Percentiles rank a stretch among this genome's conserved stretches.
These are phyloP conservation scores for Trypanosoma vivax DNA, from an alignment of 208 protist species.

Conservation along the genomic window DNA sequence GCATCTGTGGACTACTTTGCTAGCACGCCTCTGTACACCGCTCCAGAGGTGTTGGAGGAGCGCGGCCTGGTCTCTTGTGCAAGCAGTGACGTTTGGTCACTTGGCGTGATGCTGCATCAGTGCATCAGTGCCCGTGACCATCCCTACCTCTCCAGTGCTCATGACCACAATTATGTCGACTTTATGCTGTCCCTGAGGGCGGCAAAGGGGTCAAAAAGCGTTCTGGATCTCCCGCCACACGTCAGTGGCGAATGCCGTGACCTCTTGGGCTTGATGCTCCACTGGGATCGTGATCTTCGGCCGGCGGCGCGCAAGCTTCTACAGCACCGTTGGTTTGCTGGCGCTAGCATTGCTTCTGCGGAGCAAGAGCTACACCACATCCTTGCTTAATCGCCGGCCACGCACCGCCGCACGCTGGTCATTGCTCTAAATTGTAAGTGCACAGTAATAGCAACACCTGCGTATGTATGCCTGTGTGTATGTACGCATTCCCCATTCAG, in stretches of 20 bases:
- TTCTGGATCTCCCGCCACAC: constrained; percentile 1
- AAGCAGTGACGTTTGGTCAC: constrained; percentile 34
- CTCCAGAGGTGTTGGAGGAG: constrained; percentile 13
- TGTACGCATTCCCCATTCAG: background rate
- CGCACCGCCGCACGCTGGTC: background rate
- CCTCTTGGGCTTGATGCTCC: constrained; percentile 27
- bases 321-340: constrained; percentile 8
- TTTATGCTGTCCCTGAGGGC: constrained; percentile 16
- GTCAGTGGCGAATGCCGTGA: constrained; percentile 11
- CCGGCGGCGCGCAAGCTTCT: constrained; percentile 29
- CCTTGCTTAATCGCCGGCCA: background rate
- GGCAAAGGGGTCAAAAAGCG: background rate
- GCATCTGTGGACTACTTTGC: constrained; percentile 5
- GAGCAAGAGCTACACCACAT: constrained; percentile 3
- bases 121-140: constrained; percentile 23
- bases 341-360: constrained; percentile 7
- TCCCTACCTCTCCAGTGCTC: constrained; percentile 22
- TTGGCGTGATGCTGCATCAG: constrained; percentile 41
- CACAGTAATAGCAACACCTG: too few species aligned
- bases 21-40: constrained; percentile 16
- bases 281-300: constrained; percentile 24
- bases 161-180: constrained; percentile 4
- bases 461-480: too few species aligned
- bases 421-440: too few species aligned
- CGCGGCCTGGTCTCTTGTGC: constrained; percentile 8